These are phyloP conservation scores for Aspergillus sp. DNA, from an alignment of 2,329 filamentous ascomycete genomes.

Conservation along the genomic window DNA sequence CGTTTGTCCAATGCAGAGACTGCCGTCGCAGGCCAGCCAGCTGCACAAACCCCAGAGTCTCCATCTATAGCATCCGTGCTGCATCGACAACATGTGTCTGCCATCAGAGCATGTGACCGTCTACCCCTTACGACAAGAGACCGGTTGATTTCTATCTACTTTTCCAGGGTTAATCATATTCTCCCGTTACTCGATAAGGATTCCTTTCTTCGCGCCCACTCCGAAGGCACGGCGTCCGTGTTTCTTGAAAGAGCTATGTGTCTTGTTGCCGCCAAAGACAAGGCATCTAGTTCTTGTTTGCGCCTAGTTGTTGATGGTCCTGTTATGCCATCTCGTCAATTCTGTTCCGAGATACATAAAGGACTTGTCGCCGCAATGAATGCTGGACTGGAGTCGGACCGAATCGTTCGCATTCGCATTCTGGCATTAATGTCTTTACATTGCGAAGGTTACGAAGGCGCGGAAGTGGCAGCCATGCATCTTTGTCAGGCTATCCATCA, in stretches of 20 bases:
- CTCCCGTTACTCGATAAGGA: conserved; percentile 31
- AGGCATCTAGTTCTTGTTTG: conserved; percentile 25
- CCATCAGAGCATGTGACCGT: conserved; percentile 21
- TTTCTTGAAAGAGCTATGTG: conserved; percentile 37
- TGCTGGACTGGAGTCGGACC: conserved; percentile 30
- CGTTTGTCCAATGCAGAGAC: not conserved
- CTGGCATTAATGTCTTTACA: conserved; percentile 38
- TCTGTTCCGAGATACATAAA: conserved; percentile 34
- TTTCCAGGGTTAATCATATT: conserved; percentile 34
- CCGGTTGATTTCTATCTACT: conserved; percentile 29
- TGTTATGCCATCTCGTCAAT: conserved; percentile 28
- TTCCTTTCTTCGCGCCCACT: conserved; percentile 18
- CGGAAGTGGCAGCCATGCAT: conserved; percentile 35
- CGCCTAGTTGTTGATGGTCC: conserved; percentile 25
- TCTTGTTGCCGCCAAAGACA: conserved; percentile 36
- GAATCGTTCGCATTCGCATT: conserved; percentile 33
- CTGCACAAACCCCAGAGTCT: conserved; percentile 1
- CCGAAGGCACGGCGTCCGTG: conserved; percentile 21
- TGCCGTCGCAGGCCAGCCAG: not conserved
- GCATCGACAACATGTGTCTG: conserved; percentile 18
- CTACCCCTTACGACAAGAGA: conserved; percentile 29
- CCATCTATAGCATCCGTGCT: conserved; percentile 12
- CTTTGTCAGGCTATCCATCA: conserved; percentile 38
- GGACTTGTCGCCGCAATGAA: conserved; percentile 34
- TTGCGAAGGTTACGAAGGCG: conserved; percentile 36